Evolutionary conservation across 345 rosid genomes (phyloP), one percentile per base, ranked within the genome.

Genomic region (Brassica rapa): DNA sequence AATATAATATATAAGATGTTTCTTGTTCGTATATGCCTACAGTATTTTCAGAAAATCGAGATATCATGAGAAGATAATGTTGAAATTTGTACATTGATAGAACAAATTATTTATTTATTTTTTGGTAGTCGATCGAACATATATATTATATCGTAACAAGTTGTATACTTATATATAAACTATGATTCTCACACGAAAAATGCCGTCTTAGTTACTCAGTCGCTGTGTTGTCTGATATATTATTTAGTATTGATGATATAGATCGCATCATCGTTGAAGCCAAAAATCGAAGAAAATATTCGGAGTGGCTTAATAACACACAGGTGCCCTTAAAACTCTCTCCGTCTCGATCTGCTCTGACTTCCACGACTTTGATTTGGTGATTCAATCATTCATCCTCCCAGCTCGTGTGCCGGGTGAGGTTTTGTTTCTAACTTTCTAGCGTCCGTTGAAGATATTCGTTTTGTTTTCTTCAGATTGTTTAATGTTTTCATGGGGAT

Each of bases 1-100:
- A 16, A 8, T 21, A 51, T 12, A 49, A 57, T 46, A 46, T 12
- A 30, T 9, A 23, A 9, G 24, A 1, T 23, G 37, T 16, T 57
- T 57, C 25, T 76, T 76, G 73, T 76, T 49, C 53, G 80, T 76
- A 41, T n/a, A 60, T 61, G 53, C 33, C 9, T 59, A 39, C 59
- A 66, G n/a, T 55, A 6, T 55, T 46, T 33, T 66, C 12, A 33
- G 39, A 49, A 64, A 66, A 35, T n/a, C 9, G 19, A 53, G 71
- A 65, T 33, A 63, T 29, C 27, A n/a, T 61, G 67, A 21, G 43
- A 37, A 67, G 61, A 75, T 75, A 25, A 56, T 66, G 8, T 35
- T 55, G 21, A 66, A 55, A 30, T 55, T 2, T 32, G 63, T 30
- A 25, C n/a, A 62, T 43, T 46, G n/a, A 9, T 11, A 39, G n/a